phyloP scores from a whole-genome alignment of 2,329 filamentous ascomycete genomes.

The Microsporum canis region DNA sequence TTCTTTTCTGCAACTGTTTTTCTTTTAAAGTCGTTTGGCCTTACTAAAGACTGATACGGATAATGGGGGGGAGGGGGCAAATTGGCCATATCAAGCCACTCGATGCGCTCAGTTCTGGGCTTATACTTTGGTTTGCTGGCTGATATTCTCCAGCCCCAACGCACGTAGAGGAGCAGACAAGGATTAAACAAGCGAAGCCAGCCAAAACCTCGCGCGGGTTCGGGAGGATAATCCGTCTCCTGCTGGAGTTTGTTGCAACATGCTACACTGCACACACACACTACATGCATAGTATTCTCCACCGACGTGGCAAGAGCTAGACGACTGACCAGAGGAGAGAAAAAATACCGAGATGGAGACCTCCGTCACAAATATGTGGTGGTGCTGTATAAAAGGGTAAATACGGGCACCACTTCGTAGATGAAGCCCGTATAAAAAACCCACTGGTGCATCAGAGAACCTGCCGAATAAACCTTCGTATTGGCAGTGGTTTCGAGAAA shows the following conservation, averaged over 20 bases:
- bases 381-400: not conserved
- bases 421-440: not conserved
- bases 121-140: not conserved
- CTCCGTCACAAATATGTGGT: not conserved
- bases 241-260: not conserved
- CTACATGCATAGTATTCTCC: not conserved
- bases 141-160: not conserved
- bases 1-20: not conserved
- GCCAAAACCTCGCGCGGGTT: not conserved
- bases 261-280: not conserved
- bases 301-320: not conserved
- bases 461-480: slow-evolving; percentile 1
- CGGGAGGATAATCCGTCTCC: not conserved
- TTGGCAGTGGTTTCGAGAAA: not conserved
- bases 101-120: not conserved
- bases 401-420: slow-evolving; percentile 1
- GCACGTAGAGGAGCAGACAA: not conserved
- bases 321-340: not conserved
- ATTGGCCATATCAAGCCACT: not conserved
- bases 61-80: not conserved
- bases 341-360: not conserved
- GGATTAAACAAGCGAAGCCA: slow-evolving; percentile 3
- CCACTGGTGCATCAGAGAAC: not conserved
- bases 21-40: not conserved
- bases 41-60: not conserved